Evolutionary conservation across 2,329 filamentous ascomycete species (phyloP), one percentile per base, ranked within the genome.

Genomic region (Dothistroma pini): DNA sequence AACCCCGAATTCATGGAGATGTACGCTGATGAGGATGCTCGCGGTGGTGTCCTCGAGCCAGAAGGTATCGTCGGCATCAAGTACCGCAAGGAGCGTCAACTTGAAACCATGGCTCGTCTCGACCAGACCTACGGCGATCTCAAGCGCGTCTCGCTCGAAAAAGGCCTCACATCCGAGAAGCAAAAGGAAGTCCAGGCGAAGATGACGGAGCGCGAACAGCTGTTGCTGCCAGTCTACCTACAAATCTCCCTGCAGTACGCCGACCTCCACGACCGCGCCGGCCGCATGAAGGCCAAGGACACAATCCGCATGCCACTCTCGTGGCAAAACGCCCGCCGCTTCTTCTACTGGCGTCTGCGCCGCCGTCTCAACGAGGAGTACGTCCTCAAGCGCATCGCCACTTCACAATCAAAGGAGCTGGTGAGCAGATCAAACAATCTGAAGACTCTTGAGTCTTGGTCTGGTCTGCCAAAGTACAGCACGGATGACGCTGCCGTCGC

Each of bases 271-370:
- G 95, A 99, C 78, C 93, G 95, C 52, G 89, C 95, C 49, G 95
- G 93, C 62, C 91, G 95, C 79, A 99, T 99, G 95, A 86, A 96
- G 81, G 95, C 95, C 77, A 99, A 99, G 87, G 89, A 92, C 64
- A 88, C 89, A 60, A 96, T 99, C 72, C 91, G 95, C 65, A 85
- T 90, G 70, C 80, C 87, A 12, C 84, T 99, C 47, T 85, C 89
- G 72, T 97, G 93, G 95, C 83, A 86, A 75, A 89, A 96, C 70
- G 88, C 93, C 10, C 89, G 95, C 67, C 89, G 93, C 74, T 97
- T 95, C 90, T 97, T 99, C 84, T 99, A 97, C 89, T 99, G 96
- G 95, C 93, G 95, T 78, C 88, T 97, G 65, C 93, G 96, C 78
- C 90, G 95, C 75, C 87, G 95, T 79, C 84, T 99, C 75, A 97